These are phyloP conservation scores for Aspergillus quadricinctus DNA, from an alignment of 2,329 filamentous ascomycete genomes.

Conservation along the genomic window DNA sequence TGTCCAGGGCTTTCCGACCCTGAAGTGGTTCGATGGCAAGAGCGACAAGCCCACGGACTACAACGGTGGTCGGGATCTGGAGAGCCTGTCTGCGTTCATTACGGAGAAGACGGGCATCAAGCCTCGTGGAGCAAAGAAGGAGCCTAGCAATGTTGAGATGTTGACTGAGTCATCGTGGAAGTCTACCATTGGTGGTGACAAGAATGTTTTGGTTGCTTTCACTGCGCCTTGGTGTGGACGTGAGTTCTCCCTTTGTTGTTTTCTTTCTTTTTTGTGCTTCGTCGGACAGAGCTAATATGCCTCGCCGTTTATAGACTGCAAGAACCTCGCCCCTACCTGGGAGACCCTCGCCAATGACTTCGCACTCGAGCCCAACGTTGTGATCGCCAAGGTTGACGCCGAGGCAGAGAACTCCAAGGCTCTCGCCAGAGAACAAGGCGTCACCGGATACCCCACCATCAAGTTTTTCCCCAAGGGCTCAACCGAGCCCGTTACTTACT, in stretches of 20 bases:
- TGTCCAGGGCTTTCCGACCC: slow-evolving; percentile 89
- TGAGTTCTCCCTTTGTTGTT: slow-evolving; percentile 51
- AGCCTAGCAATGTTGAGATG: slow-evolving; percentile 71
- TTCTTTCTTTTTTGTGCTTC: slow-evolving; percentile 3
- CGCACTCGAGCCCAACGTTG: slow-evolving; percentile 67
- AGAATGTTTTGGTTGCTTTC: slow-evolving; percentile 91
- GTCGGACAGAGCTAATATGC: slow-evolving; percentile 4
- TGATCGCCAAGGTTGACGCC: slow-evolving; percentile 93
- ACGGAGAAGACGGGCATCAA: slow-evolving; percentile 81
- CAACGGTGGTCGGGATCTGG: slow-evolving; percentile 78
- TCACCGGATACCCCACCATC: slow-evolving; percentile 91
- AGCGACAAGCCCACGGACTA: slow-evolving; percentile 81
- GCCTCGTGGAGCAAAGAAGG: slow-evolving; percentile 58
- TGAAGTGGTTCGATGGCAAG: slow-evolving; percentile 98
- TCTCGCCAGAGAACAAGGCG: slow-evolving; percentile 68
- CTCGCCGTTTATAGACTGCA: slow-evolving; percentile 71
- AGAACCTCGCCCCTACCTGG: slow-evolving; percentile 84
- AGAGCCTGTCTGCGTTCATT: slow-evolving; percentile 76
- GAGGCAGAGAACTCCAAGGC: slow-evolving; percentile 82
- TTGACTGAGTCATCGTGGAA: slow-evolving; percentile 77
- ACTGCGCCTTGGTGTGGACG: slow-evolving; percentile 98
- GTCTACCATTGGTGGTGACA: slow-evolving; percentile 72
- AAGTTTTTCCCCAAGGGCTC: slow-evolving; percentile 92
- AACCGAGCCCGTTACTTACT: slow-evolving; percentile 66
- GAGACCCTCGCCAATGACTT: slow-evolving; percentile 83